These are phyloP conservation scores for Alopecurus myosuroides DNA, from an alignment of 176 grass and related monocot genomes.

Conservation along the genomic window DNA sequence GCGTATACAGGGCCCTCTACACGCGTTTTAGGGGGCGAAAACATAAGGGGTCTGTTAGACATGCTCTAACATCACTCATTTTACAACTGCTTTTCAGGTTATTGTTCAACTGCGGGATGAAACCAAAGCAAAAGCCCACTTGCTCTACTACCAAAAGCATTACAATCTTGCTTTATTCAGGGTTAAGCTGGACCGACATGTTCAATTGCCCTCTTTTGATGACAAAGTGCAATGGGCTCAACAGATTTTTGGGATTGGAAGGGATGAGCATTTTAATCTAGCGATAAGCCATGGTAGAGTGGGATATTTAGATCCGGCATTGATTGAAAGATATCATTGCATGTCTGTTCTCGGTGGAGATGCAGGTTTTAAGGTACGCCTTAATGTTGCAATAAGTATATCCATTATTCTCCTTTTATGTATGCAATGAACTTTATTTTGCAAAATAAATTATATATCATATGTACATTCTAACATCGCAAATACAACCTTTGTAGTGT, in stretches of 20 bases:
- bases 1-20: no score
- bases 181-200: not conserved
- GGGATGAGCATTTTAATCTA: not conserved
- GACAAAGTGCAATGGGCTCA: not conserved
- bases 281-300: not conserved
- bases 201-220: not conserved
- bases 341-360: not conserved
- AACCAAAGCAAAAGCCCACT: not conserved
- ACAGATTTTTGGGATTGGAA: not conserved
- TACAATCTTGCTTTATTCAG: not conserved
- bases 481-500: not conserved
- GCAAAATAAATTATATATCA: not conserved
- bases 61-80: not conserved
- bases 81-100: not conserved
- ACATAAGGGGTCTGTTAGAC: no score
- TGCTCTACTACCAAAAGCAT: not conserved
- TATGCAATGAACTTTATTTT: not conserved
- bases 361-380: not conserved
- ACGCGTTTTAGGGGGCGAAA: no score
- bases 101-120: not conserved
- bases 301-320: not conserved
- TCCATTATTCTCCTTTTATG: not conserved
- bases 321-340: not conserved
- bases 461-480: not conserved
- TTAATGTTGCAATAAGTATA: not conserved